A percentile compares a stretch with the other conserved stretches of the same genome.
Evolutionary conservation across 2,329 filamentous ascomycete species (phyloP).

Genomic region (Clonostachys rhizophaga): DNA sequence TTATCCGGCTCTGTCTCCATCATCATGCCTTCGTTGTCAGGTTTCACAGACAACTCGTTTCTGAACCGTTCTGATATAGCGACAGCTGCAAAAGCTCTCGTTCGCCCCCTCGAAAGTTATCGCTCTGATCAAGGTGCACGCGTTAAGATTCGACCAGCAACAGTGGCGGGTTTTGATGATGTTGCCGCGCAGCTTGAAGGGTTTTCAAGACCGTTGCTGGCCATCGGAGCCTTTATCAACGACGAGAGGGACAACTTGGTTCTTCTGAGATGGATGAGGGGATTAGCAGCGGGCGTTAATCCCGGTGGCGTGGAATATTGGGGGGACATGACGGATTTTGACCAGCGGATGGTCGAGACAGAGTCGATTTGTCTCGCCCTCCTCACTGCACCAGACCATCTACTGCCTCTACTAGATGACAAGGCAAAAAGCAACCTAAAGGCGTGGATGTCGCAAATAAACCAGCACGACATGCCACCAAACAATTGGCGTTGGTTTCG

Average conservation of each 20-base stretch:
- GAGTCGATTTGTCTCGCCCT: conserved; percentile 45
- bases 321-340: conserved; percentile 36
- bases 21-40: conserved; percentile 26
- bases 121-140: conserved; percentile 25
- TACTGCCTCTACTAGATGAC: conserved; percentile 21
- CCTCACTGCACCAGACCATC: conserved; percentile 29
- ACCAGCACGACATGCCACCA: conserved; percentile 35
- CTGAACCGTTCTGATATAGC: conserved; percentile 25
- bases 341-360: conserved; percentile 51
- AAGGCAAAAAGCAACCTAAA: conserved; percentile 13
- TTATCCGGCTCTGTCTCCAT: too few species aligned
- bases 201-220: conserved; percentile 32
- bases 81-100: conserved; percentile 22
- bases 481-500: conserved; percentile 51
- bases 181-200: conserved; percentile 38
- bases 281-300: conserved; percentile 22
- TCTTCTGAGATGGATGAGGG: conserved; percentile 17
- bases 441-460: conserved; percentile 34
- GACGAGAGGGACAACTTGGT: conserved; percentile 9
- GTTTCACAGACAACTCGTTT: conserved; percentile 35
- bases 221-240: conserved; percentile 17
- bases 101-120: conserved; percentile 22
- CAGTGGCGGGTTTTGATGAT: conserved; percentile 36
- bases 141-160: conserved; percentile 26
- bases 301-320: conserved; percentile 32